phyloP scores from a whole-genome alignment of 495 filamentous ascomycete genomes.

The Tuber aestivum region DNA sequence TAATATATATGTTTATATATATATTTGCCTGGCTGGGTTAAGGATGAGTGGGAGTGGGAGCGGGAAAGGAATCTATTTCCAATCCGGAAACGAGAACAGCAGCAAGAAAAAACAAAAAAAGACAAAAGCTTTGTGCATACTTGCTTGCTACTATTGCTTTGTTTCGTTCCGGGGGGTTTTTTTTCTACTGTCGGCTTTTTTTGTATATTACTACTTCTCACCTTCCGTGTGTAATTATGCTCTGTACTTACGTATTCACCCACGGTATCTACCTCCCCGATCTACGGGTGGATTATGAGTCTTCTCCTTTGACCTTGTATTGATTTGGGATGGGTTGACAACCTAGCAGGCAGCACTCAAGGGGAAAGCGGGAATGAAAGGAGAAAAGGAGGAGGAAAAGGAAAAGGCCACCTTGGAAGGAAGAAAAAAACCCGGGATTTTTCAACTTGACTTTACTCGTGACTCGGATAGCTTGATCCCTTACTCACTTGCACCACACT shows the following conservation, averaged over 20 bases:
- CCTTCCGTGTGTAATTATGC: neutral
- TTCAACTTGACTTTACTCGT: too few species aligned
- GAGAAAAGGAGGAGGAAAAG: conserved; percentile 8
- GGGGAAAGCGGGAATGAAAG: conserved; percentile 11
- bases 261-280: neutral
- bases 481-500: neutral
- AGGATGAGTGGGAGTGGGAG: neutral
- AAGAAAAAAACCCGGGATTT: conserved; percentile 35
- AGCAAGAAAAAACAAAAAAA: neutral
- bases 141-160: neutral
- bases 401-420: too few species aligned
- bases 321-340: neutral
- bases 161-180: neutral
- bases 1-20: conserved; percentile 31
- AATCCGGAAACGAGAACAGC: neutral
- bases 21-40: conserved; percentile 2
- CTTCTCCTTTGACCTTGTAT: neutral
- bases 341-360: conserved; percentile 10
- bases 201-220: neutral
- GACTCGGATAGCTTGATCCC: neutral
- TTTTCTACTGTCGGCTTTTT: neutral
- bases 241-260: neutral
- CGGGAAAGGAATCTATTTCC: neutral
- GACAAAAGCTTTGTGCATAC: neutral
- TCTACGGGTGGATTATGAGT: neutral